Percentiles rank a stretch among this genome's conserved stretches.
Evolutionary conservation across 805 yeast genomes (phyloP).

Genomic region (Schwanniomyces sp.): DNA sequence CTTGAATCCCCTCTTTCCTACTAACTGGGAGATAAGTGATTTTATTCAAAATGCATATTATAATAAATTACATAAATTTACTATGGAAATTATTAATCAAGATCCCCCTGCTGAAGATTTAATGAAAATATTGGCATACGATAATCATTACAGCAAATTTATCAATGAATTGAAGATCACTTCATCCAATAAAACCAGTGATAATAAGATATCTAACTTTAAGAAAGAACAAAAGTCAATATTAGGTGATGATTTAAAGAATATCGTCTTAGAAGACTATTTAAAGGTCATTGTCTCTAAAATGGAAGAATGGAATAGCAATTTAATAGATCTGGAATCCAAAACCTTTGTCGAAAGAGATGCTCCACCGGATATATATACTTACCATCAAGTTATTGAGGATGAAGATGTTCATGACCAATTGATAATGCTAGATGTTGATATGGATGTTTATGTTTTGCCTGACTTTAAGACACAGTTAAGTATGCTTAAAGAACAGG

Average conservation of each 20-base stretch:
- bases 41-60: constrained; percentile 68
- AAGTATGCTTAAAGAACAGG: constrained; percentile 84
- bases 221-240: constrained; percentile 51
- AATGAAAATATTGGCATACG: constrained; percentile 73
- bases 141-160: constrained; percentile 56
- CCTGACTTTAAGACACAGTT: constrained; percentile 80
- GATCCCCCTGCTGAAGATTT: constrained; percentile 82
- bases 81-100: constrained; percentile 60
- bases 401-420: constrained; percentile 40
- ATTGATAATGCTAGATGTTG: constrained; percentile 28
- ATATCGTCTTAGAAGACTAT: constrained; percentile 74
- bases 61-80: constrained; percentile 57
- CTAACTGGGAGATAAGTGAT: constrained; percentile 69
- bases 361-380: constrained; percentile 72
- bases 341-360: constrained; percentile 61
- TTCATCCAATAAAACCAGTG: constrained; percentile 11
- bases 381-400: constrained; percentile 47
- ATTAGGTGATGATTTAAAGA: constrained; percentile 71
- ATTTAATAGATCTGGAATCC: constrained; percentile 65
- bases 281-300: constrained; percentile 66
- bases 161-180: constrained; percentile 23
- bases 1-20: constrained; percentile 62
- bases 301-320: constrained; percentile 82
- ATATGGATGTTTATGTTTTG: constrained; percentile 54
- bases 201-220: constrained; percentile 15